Evolutionary conservation across 257 asterid species (phyloP).

Genomic region (Agastache rugosa): DNA sequence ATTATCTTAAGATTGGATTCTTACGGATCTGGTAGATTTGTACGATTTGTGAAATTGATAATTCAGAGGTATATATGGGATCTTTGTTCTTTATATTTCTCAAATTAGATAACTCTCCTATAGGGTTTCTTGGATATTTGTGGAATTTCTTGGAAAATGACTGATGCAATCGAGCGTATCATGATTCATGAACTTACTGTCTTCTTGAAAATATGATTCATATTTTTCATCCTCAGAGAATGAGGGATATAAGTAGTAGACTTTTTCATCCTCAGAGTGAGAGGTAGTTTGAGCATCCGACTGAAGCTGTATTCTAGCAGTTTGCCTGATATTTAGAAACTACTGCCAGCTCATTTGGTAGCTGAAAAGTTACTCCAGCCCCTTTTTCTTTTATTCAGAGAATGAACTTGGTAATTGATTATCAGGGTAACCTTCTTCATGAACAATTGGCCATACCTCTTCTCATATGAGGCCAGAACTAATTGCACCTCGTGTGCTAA

Average conservation of each 20-base stretch:
- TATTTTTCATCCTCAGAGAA: neutral
- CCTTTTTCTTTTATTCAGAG: neutral
- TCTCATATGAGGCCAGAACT: neutral
- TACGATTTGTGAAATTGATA: constrained; percentile 17
- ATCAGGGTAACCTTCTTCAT: neutral
- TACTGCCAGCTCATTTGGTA: constrained; percentile 9
- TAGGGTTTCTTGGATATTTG: constrained; percentile 31
- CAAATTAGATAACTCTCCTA: neutral
- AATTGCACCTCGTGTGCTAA: neutral
- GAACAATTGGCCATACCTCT: neutral
- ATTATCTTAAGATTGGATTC: neutral
- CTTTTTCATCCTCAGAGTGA: constrained; percentile 1
- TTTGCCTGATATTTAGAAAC: neutral
- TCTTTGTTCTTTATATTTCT: neutral
- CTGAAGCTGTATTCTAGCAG: neutral
- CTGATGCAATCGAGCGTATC: constrained; percentile 16
- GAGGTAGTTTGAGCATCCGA: neutral
- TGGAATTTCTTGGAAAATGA: neutral
- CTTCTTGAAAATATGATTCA: neutral
- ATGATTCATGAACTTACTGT: neutral
- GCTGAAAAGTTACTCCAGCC: neutral
- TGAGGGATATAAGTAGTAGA: constrained; percentile 7
- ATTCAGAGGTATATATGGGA: constrained; percentile 7
- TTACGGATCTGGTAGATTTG: constrained; percentile 44
- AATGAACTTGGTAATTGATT: constrained; percentile 5